Conservation (phyloP, 192 early-diverging fungal genomes). For the Obelidium mucronatum region DNA sequence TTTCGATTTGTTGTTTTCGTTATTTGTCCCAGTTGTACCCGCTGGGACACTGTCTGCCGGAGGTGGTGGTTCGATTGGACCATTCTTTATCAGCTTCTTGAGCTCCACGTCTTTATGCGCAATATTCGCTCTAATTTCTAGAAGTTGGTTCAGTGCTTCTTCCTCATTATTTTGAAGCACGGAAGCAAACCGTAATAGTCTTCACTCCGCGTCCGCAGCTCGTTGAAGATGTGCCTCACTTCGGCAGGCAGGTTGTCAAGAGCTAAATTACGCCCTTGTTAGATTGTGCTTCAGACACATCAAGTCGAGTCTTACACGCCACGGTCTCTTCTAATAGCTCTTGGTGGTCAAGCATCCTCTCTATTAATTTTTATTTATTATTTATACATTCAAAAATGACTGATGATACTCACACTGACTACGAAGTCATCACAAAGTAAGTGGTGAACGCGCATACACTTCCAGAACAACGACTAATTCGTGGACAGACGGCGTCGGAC, state of each 20-base stretch:
- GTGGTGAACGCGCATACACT: too few species aligned
- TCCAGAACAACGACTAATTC: too few species aligned
- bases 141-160: too few species aligned
- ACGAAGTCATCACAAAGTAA: too few species aligned
- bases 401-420: too few species aligned
- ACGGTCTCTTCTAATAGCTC: constrained; percentile 29
- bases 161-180: neutral
- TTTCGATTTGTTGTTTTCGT: neutral
- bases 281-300: neutral
- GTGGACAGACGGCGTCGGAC: too few species aligned
- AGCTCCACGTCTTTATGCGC: constrained; percentile 21
- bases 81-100: constrained; percentile 16
- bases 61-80: constrained; percentile 17
- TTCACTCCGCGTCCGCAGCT: constrained; percentile 25
- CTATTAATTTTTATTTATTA: too few species aligned
- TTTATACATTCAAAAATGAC: too few species aligned
- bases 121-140: constrained; percentile 26
- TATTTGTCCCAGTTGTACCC: neutral
- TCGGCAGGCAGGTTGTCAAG: constrained; percentile 35
- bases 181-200: constrained; percentile 24
- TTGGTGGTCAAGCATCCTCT: constrained; percentile 27
- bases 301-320: neutral
- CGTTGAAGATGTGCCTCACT: constrained; percentile 32
- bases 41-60: neutral
- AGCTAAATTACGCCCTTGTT: neutral